Evolutionary conservation across 192 early-diverging fungal genomes (phyloP), one percentile per base, ranked within the genome.

Genomic region (Linnemannia elongata): DNA sequence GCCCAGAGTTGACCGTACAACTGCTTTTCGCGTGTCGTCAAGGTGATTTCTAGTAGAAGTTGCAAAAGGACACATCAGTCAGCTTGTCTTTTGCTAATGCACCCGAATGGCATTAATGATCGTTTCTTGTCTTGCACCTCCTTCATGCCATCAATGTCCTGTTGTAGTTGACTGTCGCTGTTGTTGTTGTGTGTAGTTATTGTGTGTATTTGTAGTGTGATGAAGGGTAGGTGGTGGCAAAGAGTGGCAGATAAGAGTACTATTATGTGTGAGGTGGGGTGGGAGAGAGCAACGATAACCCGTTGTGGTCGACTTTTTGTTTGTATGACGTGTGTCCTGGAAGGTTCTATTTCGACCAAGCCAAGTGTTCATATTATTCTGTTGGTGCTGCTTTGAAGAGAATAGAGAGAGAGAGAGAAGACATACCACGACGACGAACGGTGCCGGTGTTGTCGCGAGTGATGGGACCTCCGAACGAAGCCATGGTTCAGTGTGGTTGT

Each of bases 1-100:
- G 90, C 84, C 69, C 94, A 95, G 42, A 95, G 76, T 71, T 95
- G 81, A 17, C 90, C 83, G 86, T 93, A 96, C 18, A 89, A 88
- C 44, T 84, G 82, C 80, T 91, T 90, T 82, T 96, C 96, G 74
- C 92, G 91, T 33, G 91, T 78, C 22, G 92, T 91, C 8, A 95
- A 88, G 77, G 81, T 90, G 85, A 90, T 87, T 70, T 88, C 87
- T 81, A 35, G 27, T 6, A 10, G 24, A 45, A 15, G 54, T 36
- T 2, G 5, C 4, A 70, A 38, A 38, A 18, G 69, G 3, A 3
- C n/a, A n/a, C 22, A 10, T 30, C 60, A n/a, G 60, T 66, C 12
- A 33, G 2, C 30, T 13, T 4, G 55, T 0, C 22, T 24, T 6
- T 60, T 27, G 57, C 7, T 27, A 3, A 33, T 33, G 60, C 60